Conservation (phyloP, 176 grass and related monocot genomes). For the Musa troglodytarum region DNA sequence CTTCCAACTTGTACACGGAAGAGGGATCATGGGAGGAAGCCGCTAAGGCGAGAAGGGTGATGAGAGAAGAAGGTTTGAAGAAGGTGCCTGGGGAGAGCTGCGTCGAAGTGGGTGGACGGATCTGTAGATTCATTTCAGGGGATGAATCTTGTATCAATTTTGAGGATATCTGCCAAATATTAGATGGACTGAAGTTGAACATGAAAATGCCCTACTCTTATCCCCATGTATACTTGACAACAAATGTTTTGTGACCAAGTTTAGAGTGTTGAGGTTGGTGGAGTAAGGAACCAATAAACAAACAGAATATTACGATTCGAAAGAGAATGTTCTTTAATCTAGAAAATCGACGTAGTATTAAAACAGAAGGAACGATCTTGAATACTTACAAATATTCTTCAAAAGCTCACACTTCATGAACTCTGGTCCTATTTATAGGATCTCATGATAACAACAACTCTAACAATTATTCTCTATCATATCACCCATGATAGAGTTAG, state of each 20-base stretch:
- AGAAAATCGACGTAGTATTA: no score
- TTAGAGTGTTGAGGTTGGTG: no score
- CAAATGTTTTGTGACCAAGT: not conserved
- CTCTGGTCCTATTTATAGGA: no score
- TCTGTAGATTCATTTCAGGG: constrained; percentile 24
- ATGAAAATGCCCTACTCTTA: constrained; percentile 27
- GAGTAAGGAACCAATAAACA: no score
- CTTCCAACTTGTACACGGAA: constrained; percentile 35
- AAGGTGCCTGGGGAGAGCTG: constrained; percentile 51
- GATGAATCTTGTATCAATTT: constrained; percentile 37
- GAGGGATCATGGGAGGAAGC: constrained; percentile 48
- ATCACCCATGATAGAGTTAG: no score
- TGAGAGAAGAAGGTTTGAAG: constrained; percentile 51
- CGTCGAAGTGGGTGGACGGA: constrained; percentile 22
- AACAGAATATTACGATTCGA: no score
- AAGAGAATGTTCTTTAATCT: no score
- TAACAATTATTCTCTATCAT: no score
- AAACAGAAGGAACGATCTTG: no score
- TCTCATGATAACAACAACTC: no score
- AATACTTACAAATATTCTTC: no score
- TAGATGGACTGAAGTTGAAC: constrained; percentile 29
- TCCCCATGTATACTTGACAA: not conserved
- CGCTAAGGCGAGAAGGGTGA: constrained; percentile 24
- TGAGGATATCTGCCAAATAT: constrained; percentile 12
- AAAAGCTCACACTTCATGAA: no score